Percentiles rank a stretch among this genome's conserved stretches.
These are phyloP conservation scores for Saturnispora mendoncae DNA, from an alignment of 805 yeast species.

Conservation along the genomic window DNA sequence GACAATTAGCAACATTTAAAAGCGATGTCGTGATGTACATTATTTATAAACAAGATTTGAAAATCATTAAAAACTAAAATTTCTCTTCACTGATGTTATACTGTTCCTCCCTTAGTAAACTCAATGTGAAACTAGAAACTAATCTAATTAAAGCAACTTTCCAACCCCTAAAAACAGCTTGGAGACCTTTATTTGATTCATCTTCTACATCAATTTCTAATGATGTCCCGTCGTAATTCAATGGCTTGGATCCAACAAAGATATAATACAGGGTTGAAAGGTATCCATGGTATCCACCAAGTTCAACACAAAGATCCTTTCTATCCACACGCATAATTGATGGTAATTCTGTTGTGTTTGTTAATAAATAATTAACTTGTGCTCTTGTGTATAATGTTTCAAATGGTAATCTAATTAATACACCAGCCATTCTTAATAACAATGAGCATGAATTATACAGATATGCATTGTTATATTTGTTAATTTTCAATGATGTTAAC, in stretches of 20 bases:
- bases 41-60: background rate
- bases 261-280: slow-evolving; percentile 45
- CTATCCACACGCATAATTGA: slow-evolving; percentile 36
- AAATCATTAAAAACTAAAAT: slow-evolving; percentile 9
- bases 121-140: slow-evolving; percentile 75
- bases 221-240: slow-evolving; percentile 20
- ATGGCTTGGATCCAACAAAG: slow-evolving; percentile 29
- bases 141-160: slow-evolving; percentile 73
- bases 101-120: slow-evolving; percentile 44
- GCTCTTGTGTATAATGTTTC: slow-evolving; percentile 82
- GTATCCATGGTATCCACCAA: slow-evolving; percentile 47
- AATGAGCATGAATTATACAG: slow-evolving; percentile 52
- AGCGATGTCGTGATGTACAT: background rate
- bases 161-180: slow-evolving; percentile 81
- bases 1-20: too few species aligned
- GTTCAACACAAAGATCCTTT: slow-evolving; percentile 49
- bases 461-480: slow-evolving; percentile 53
- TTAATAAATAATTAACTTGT: slow-evolving; percentile 58
- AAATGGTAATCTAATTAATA: slow-evolving; percentile 72
- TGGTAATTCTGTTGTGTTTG: slow-evolving; percentile 27
- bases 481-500: slow-evolving; percentile 54
- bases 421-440: slow-evolving; percentile 53
- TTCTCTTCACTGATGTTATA: slow-evolving; percentile 35
- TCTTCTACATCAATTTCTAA: slow-evolving; percentile 25
- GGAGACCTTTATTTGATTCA: slow-evolving; percentile 37